These are phyloP conservation scores for Ustulina deusta DNA, from an alignment of 2,329 filamentous ascomycete species.

Conservation along the genomic window DNA sequence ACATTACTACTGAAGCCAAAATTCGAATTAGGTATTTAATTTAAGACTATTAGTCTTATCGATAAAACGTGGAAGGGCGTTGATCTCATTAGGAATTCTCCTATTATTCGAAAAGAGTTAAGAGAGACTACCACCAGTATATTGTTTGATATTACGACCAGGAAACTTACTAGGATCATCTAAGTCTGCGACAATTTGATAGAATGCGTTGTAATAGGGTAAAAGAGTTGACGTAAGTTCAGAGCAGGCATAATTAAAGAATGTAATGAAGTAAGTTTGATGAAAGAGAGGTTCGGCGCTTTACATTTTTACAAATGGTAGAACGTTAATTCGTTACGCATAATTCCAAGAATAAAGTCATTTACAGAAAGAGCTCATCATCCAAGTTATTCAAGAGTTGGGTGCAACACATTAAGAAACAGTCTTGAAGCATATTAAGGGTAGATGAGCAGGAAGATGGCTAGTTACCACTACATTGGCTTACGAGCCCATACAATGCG, in stretches of 20 bases:
- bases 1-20: background rate
- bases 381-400: no score
- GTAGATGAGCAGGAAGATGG: no score
- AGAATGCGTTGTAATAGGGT: background rate
- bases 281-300: no score
- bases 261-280: no score
- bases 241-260: background rate
- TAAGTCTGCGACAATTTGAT: background rate
- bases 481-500: no score
- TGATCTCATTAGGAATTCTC: conserved; percentile 11
- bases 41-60: background rate
- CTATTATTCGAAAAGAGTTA: conserved; percentile 20
- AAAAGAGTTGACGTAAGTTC: background rate
- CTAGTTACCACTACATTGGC: no score
- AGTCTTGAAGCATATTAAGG: no score
- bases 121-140: conserved; percentile 5
- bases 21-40: background rate
- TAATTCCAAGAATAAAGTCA: no score
- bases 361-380: no score
- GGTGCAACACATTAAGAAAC: no score
- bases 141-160: conserved; percentile 19
- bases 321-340: no score
- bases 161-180: conserved; percentile 15
- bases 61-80: conserved; percentile 16
- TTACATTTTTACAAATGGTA: no score